phyloP scores from a whole-genome alignment of 306 rosid genomes.

The Alnus rubra region DNA sequence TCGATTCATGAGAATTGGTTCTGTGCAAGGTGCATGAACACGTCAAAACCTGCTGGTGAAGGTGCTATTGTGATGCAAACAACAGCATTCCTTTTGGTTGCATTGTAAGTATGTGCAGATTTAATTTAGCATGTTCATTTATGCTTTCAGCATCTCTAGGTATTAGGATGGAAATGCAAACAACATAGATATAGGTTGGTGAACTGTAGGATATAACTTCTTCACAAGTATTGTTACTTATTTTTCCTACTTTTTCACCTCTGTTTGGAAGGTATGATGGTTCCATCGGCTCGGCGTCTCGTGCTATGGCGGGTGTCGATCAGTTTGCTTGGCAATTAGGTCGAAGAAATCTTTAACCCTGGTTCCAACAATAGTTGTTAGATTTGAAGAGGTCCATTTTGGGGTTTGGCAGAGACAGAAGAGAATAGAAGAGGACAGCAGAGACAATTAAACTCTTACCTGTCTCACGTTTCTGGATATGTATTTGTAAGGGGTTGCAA shows the following conservation, averaged over 20 bases:
- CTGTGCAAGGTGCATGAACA: constrained; percentile 91
- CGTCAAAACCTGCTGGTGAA: constrained; percentile 88
- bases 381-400: no score
- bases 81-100: constrained; percentile 74
- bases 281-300: constrained; percentile 88
- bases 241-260: not conserved
- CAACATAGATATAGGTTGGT: not conserved
- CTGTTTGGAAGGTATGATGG: constrained; percentile 72
- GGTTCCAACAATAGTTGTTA: not conserved
- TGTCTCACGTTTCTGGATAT: no score
- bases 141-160: not conserved
- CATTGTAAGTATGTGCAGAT: constrained; percentile 58
- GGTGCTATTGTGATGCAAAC: constrained; percentile 86
- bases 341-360: constrained; percentile 59
- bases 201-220: constrained; percentile 9
- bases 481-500: no score
- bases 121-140: constrained; percentile 5
- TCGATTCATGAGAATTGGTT: constrained; percentile 91
- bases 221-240: not conserved
- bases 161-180: constrained; percentile 4
- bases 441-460: no score
- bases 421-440: no score
- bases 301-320: constrained; percentile 89
- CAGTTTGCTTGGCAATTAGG: constrained; percentile 72
- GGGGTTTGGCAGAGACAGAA: no score